Base-by-base conservation (phyloP, 176 grass and related monocot species). In the Thinopyrum elongatum region DNA sequence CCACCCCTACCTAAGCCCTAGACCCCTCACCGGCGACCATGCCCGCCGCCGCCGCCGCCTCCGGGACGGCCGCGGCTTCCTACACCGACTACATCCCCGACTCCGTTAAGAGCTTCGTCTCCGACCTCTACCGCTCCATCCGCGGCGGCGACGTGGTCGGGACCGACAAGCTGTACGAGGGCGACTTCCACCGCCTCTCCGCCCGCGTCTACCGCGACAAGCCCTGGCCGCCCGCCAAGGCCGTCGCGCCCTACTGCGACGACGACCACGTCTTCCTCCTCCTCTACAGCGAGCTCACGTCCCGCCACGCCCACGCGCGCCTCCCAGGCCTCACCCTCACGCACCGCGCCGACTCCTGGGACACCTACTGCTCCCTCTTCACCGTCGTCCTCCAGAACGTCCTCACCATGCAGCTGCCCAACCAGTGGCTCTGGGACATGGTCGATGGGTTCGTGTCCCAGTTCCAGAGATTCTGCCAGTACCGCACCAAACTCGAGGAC, bases 361-460 rank as follows among this genome's bases (percentile, higher is more conserved):
- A 41, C 78, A 98, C 95, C 80, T 98, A 98, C 84, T 95, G 97
- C 88, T 87, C 83, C 75, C 94, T 98, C 80, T 98, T 98, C 72
- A 71, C 86, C 28, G 80, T 98, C 70, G 87, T 98, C 58, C 92
- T 98, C 47, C 88, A 92, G 73, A 94, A 84, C 36, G 90, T 90
- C 81, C 90, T 98, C 87, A 92, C 83, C 86, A 90, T 94, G 94
- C 88, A 94, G 89, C 74, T 98, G 30, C 94, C 97, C 72, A 95
- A 98, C 90, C 90, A 91, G 80, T 98, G 97, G 97, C 89, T 98
- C 6, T 98, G 95, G 95, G 95, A 98, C 81, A 98, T 98, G 91
- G 91, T 98, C 8, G 93, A 98, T 51, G 93, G 93, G 74, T 98
- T 98, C 28, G 95, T 98, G 4, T 93, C 90, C 86, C 95, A 98